These are phyloP conservation scores for Aeschynomene evenia DNA, from an alignment of 306 rosid genomes.

Conservation along the genomic window DNA sequence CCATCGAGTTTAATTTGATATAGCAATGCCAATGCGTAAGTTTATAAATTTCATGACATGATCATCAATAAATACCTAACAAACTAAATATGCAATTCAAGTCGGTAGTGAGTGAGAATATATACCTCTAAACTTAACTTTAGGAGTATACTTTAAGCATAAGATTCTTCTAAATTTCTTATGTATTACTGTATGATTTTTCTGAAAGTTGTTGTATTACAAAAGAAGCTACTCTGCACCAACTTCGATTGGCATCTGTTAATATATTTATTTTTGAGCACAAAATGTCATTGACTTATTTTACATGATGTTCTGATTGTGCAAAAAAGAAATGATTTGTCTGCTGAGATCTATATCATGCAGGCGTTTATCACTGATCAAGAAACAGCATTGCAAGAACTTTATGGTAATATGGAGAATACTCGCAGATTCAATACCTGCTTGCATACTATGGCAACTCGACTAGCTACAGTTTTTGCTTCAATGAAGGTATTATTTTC, in stretches of 20 bases:
- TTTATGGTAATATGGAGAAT: constrained; percentile 60
- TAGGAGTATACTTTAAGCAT: background rate
- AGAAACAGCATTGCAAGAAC: constrained; percentile 70
- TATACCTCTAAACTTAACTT: background rate
- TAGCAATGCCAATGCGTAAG: background rate
- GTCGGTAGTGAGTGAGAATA: background rate
- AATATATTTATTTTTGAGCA: constrained; percentile 19
- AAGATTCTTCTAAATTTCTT: background rate
- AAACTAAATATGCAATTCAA: background rate
- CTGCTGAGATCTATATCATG: constrained; percentile 28
- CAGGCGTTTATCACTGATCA: constrained; percentile 92
- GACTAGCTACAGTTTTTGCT: constrained; percentile 93
- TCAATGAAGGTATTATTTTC: constrained; percentile 63
- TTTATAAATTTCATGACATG: background rate
- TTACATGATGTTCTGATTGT: constrained; percentile 9
- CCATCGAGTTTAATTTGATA: background rate
- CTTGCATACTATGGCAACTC: constrained; percentile 74
- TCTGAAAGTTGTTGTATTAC: background rate
- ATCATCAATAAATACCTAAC: background rate
- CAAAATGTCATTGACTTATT: constrained; percentile 7
- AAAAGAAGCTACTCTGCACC: background rate
- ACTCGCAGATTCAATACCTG: constrained; percentile 56
- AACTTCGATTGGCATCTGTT: background rate
- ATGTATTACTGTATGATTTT: background rate
- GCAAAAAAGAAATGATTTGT: constrained; percentile 14